phyloP scores from a whole-genome alignment of 2,329 filamentous ascomycete species.

The Dactylellina parvicollis region DNA sequence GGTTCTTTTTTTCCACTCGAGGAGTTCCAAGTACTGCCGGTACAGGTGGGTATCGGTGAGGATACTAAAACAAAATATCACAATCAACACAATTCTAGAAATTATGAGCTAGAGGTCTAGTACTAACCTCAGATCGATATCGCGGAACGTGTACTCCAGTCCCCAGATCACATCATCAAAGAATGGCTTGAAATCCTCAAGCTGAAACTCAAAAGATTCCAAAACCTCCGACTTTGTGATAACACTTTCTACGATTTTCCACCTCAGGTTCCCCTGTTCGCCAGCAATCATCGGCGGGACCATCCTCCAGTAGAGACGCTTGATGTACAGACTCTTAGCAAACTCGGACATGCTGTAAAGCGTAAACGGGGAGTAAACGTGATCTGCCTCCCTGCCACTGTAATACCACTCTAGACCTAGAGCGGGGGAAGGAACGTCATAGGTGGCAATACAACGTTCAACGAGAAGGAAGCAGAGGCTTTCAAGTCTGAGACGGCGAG shows the following conservation, averaged over 20 bases:
- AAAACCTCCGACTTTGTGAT: slow-evolving; percentile 15
- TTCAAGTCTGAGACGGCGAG: neutral
- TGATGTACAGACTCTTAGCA: slow-evolving; percentile 11
- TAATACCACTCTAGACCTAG: neutral
- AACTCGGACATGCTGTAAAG: slow-evolving; percentile 29
- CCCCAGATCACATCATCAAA: slow-evolving; percentile 8
- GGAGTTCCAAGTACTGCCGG: neutral
- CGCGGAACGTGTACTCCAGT: neutral
- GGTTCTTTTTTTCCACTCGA: slow-evolving; percentile 8
- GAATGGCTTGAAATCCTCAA: slow-evolving; percentile 2
- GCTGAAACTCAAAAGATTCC: slow-evolving; percentile 23
- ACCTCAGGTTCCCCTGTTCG: slow-evolving; percentile 12
- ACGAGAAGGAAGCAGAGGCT: slow-evolving; percentile 9
- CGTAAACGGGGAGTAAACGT: slow-evolving; percentile 22
- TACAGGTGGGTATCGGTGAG: neutral
- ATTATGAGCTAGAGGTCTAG: neutral
- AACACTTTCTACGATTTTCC: slow-evolving; percentile 16
- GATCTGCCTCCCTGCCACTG: slow-evolving; percentile 6
- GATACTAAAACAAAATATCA: slow-evolving; percentile 5
- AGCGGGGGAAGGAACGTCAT: slow-evolving; percentile 20
- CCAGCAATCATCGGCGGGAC: slow-evolving; percentile 8
- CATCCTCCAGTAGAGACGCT: neutral
- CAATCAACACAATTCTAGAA: slow-evolving; percentile 16
- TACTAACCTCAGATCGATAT: slow-evolving; percentile 1
- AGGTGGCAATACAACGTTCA: slow-evolving; percentile 13